These are phyloP conservation scores for Pythium monospermum DNA, from an alignment of 352 stramenopile species.

Conservation along the genomic window DNA sequence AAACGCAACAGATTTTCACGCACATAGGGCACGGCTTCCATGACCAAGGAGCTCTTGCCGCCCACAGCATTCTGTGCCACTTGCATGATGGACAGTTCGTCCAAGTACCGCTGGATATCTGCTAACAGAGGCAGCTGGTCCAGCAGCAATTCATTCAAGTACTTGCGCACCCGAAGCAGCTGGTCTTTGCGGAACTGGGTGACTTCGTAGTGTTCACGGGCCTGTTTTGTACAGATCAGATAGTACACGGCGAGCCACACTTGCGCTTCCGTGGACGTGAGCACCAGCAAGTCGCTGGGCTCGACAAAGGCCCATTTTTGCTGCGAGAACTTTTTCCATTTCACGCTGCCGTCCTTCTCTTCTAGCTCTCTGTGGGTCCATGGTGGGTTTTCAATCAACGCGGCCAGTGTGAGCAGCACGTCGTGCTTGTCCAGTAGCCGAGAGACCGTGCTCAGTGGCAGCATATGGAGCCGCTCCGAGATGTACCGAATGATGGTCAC, in stretches of 20 bases:
- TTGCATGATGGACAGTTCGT: conserved; percentile 93
- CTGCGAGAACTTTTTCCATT: conserved; percentile 92
- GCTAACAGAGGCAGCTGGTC: conserved; percentile 94
- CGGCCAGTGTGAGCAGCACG: conserved; percentile 87
- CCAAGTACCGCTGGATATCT: conserved; percentile 92
- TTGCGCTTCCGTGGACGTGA: conserved; percentile 93
- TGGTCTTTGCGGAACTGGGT: conserved; percentile 93
- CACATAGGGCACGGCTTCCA: conserved; percentile 75
- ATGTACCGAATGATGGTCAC: conserved; percentile 89
- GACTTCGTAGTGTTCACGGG: conserved; percentile 92
- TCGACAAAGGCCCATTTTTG: conserved; percentile 90
- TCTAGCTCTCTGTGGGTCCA: no score
- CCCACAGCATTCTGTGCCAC: conserved; percentile 26
- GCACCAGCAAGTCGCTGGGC: conserved; percentile 83
- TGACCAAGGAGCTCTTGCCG: conserved; percentile 52
- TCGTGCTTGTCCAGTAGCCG: conserved; percentile 96
- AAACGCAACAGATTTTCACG: conserved; percentile 44
- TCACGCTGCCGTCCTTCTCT: conserved; percentile 40
- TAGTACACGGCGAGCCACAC: conserved; percentile 95
- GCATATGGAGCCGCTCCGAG: conserved; percentile 80
- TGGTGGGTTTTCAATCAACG: conserved; percentile 94
- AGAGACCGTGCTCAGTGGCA: conserved; percentile 86
- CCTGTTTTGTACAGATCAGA: conserved; percentile 88
- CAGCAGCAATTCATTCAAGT: conserved; percentile 92
- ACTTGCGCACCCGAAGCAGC: conserved; percentile 92